A percentile compares a stretch with the other conserved stretches of the same genome.
Evolutionary conservation across 2,329 filamentous ascomycete species (phyloP).

Genomic region (Bipolaris sorokiniana): DNA sequence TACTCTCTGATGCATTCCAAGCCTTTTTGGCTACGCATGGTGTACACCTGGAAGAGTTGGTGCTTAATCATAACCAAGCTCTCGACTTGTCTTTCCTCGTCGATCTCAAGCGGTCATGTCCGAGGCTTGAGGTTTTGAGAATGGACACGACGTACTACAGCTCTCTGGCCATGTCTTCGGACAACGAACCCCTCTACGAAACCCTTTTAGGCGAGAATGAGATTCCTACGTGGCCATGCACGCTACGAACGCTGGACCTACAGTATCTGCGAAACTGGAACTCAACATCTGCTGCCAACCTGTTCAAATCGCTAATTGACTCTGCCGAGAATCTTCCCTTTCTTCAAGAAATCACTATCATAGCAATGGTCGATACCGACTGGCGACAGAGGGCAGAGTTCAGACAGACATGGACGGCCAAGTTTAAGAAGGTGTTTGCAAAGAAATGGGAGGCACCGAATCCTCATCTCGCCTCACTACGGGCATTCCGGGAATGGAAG

Average conservation of each 20-base stretch:
- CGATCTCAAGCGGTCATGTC: constrained; percentile 69
- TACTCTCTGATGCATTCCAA: constrained; percentile 70
- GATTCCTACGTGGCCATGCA: constrained; percentile 77
- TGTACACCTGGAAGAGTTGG: constrained; percentile 68
- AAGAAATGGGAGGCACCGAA: constrained; percentile 56
- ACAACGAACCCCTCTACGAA: constrained; percentile 77
- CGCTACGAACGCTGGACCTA: constrained; percentile 74
- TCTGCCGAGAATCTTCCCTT: constrained; percentile 69
- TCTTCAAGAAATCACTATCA: constrained; percentile 72
- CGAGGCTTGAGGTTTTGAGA: constrained; percentile 70
- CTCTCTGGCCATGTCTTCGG: constrained; percentile 68
- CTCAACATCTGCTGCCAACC: constrained; percentile 71
- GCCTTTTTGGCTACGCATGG: constrained; percentile 73
- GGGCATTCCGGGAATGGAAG: constrained; percentile 53
- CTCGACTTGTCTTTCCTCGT: constrained; percentile 78
- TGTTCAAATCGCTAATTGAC: constrained; percentile 79
- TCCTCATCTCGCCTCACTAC: constrained; percentile 51
- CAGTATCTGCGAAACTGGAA: constrained; percentile 78
- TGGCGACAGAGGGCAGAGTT: constrained; percentile 86
- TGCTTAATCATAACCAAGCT: constrained; percentile 78
- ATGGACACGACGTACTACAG: constrained; percentile 83
- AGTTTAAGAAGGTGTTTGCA: constrained; percentile 70
- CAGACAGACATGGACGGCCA: constrained; percentile 76
- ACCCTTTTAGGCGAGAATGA: constrained; percentile 67
- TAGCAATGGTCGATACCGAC: constrained; percentile 73